Percentiles rank a stretch among this genome's conserved stretches.
Evolutionary conservation across 2,329 filamentous ascomycete genomes (phyloP).

Genomic region (Monosporascus sp.): DNA sequence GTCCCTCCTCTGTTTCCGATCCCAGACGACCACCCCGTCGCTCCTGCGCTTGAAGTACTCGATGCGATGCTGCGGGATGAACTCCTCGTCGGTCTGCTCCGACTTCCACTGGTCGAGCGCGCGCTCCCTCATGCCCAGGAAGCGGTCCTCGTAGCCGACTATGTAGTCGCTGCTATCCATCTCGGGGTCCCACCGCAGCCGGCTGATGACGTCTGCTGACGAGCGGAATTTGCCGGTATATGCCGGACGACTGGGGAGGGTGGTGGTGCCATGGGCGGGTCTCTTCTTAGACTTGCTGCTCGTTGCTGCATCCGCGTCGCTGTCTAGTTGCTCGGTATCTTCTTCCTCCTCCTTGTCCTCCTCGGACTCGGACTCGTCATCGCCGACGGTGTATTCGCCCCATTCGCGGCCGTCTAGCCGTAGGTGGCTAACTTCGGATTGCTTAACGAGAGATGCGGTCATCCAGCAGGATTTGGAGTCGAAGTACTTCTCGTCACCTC

Average conservation of each 20-base stretch:
- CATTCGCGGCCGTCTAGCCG: conserved; percentile 44
- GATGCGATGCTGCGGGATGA: conserved; percentile 61
- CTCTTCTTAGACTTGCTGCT: conserved; percentile 17
- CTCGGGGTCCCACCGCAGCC: conserved; percentile 54
- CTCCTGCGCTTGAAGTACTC: conserved; percentile 53
- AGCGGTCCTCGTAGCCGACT: conserved; percentile 58
- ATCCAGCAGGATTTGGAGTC: conserved; percentile 46
- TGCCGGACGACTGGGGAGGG: conserved; percentile 21
- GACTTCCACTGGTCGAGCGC: conserved; percentile 52
- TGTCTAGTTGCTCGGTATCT: conserved; percentile 31
- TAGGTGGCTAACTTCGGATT: conserved; percentile 35
- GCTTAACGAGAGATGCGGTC: conserved; percentile 33
- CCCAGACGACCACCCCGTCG: conserved; percentile 51
- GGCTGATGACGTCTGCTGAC: conserved; percentile 53
- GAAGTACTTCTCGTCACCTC: conserved; percentile 41
- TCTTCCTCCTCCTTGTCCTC: conserved; percentile 39
- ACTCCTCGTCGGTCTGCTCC: conserved; percentile 60
- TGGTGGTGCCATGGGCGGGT: neutral
- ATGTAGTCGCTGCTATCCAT: conserved; percentile 49
- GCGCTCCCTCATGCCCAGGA: conserved; percentile 49
- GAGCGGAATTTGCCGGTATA: conserved; percentile 47
- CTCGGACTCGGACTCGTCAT: conserved; percentile 28
- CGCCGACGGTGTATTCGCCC: conserved; percentile 38
- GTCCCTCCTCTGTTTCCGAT: conserved; percentile 48
- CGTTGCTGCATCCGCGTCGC: conserved; percentile 14